Percentiles rank a stretch among this genome's conserved stretches.
Conservation (phyloP, 1,284 basidiomycete species). For the Agroathelia rolfsii region DNA sequence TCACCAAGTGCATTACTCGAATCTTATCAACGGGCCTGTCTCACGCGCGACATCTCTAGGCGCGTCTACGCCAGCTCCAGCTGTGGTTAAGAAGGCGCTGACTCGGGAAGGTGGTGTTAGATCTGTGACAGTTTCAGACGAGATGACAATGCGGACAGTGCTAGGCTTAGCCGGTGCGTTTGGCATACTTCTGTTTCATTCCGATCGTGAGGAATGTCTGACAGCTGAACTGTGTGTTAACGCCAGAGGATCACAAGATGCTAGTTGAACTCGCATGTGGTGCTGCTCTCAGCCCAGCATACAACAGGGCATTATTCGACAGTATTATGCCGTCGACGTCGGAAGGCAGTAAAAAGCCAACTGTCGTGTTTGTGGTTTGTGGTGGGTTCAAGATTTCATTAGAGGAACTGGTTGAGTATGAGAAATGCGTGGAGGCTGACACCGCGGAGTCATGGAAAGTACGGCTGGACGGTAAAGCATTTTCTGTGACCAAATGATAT, state of each 20-base stretch:
- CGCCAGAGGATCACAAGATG: slow-evolving; percentile 61
- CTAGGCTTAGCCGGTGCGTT: slow-evolving; percentile 45
- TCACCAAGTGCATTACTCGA: no score
- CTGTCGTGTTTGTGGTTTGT: slow-evolving; percentile 56
- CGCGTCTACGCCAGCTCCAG: slow-evolving; percentile 51
- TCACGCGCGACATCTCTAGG: slow-evolving; percentile 64
- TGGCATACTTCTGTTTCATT: background rate
- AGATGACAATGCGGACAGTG: slow-evolving; percentile 52
- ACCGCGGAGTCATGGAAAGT: slow-evolving; percentile 25
- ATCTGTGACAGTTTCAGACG: slow-evolving; percentile 55
- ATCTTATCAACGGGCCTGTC: slow-evolving; percentile 40
- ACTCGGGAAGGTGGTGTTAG: slow-evolving; percentile 42
- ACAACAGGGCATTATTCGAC: slow-evolving; percentile 44
- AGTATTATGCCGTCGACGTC: slow-evolving; percentile 31
- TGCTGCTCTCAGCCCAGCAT: slow-evolving; percentile 55
- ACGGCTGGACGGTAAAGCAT: slow-evolving; percentile 27
- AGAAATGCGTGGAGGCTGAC: slow-evolving; percentile 26
- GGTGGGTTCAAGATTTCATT: slow-evolving; percentile 63
- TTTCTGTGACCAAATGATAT: slow-evolving; percentile 20
- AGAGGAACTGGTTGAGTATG: slow-evolving; percentile 40
- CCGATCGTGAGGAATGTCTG: background rate
- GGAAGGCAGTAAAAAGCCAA: slow-evolving; percentile 18
- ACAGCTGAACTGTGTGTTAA: slow-evolving; percentile 7
- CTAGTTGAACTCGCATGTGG: slow-evolving; percentile 66
- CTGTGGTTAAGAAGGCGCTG: slow-evolving; percentile 53